These are phyloP conservation scores for Beauveria rudraprayagi DNA, from an alignment of 2,329 filamentous ascomycete genomes.

Conservation along the genomic window DNA sequence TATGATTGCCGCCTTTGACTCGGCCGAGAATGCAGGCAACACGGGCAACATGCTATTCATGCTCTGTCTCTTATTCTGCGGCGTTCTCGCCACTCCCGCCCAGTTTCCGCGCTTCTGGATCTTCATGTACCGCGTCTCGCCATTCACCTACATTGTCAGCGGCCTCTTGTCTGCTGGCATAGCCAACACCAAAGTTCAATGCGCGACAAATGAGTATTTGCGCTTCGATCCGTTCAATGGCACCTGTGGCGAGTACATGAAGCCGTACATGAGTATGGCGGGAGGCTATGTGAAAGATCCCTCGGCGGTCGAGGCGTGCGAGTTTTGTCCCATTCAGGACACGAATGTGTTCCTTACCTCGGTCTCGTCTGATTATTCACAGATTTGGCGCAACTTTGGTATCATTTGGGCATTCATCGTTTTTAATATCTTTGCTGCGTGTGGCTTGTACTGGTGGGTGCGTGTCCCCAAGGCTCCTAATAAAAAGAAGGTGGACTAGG, in stretches of 20 bases:
- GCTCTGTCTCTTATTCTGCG: conserved; percentile 65
- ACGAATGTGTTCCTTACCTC: conserved; percentile 44
- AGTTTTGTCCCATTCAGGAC: conserved; percentile 44
- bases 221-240: conserved; percentile 54
- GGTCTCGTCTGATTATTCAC: conserved; percentile 43
- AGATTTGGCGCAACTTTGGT: conserved; percentile 63
- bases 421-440: conserved; percentile 49
- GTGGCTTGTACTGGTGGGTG: conserved; percentile 34
- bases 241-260: conserved; percentile 55
- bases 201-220: conserved; percentile 62
- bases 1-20: conserved; percentile 66
- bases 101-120: conserved; percentile 69
- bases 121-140: conserved; percentile 62
- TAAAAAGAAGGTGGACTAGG: conserved; percentile 17
- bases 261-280: conserved; percentile 34
- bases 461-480: conserved; percentile 34
- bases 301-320: conserved; percentile 40
- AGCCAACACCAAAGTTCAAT: conserved; percentile 57
- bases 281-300: conserved; percentile 48
- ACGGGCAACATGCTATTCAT: conserved; percentile 68
- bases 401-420: conserved; percentile 51
- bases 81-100: conserved; percentile 59
- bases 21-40: conserved; percentile 67
- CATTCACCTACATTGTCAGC: conserved; percentile 73
- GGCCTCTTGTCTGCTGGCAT: conserved; percentile 65